These are phyloP conservation scores for Neoboletus subvelutipes DNA, from an alignment of 768 basidiomycete genomes.

Conservation along the genomic window DNA sequence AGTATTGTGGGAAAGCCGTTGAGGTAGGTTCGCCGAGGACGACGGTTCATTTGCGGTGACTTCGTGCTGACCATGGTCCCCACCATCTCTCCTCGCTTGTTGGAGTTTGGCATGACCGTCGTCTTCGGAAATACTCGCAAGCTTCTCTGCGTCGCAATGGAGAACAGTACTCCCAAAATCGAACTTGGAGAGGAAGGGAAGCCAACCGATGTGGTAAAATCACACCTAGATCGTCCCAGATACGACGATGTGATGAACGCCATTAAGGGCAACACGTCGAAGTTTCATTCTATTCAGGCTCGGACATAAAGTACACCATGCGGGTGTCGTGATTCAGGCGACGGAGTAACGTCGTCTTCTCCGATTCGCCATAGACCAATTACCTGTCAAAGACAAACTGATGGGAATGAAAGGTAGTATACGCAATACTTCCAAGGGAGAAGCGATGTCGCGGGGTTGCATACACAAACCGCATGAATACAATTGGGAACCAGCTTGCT, in stretches of 20 bases:
- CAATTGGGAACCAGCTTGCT: constrained; percentile 1
- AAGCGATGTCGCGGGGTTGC: neutral
- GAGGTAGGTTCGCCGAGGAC: constrained; percentile 15
- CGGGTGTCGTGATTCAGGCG: neutral
- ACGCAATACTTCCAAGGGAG: constrained; percentile 1
- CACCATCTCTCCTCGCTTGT: neutral
- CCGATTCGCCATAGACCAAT: constrained; percentile 4
- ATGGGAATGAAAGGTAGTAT: constrained; percentile 12
- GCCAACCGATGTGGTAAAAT: constrained; percentile 12
- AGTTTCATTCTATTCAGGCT: neutral
- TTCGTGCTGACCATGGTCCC: neutral
- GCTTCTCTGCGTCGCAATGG: neutral
- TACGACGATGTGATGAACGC: neutral
- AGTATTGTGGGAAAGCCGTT: constrained; percentile 7
- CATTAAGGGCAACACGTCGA: neutral
- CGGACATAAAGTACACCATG: neutral
- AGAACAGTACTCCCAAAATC: constrained; percentile 2
- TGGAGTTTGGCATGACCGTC: constrained; percentile 3
- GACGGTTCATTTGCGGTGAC: neutral
- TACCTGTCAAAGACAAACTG: constrained; percentile 10
- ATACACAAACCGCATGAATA: neutral
- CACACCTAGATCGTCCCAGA: constrained; percentile 7
- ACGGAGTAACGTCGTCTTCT: neutral
- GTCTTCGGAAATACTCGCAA: neutral
- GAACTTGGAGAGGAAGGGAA: constrained; percentile 4